Evolutionary conservation across 768 basidiomycete genomes (phyloP), one percentile per base, ranked within the genome.

Genomic region (Tricholoma saponaceum): DNA sequence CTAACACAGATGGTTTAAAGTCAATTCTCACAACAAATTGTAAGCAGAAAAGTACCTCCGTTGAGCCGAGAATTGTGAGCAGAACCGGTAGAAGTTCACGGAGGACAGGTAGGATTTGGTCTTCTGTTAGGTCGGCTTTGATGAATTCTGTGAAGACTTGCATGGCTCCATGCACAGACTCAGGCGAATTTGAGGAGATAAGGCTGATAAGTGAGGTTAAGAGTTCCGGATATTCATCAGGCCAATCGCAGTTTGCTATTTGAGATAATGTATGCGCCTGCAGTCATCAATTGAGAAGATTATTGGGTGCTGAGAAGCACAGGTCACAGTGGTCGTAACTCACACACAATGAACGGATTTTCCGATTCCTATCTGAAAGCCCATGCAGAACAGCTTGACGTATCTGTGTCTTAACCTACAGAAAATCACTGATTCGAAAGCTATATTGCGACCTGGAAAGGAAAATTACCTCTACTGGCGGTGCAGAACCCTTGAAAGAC

Each of bases 81-180:
- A 99, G 78, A 5, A 93, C 89, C 0, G 97, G 97, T 2, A 96
- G 76, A 35, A 98, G 80, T 67, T 94, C 83, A 43, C 88, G 85
- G n/a, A 97, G 81, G 18, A 98, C 86, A 10, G 93, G 95, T 1
- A 98, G 73, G 32, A 97, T 86, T 76, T 98, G 96, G 66, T 98
- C 95, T 68, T 98, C 97, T 8, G 90, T 90, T 60, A 98, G 74
- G 67, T 95, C 95, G 6, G 90, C 85, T 70, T 91, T 89, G 66
- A 96, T 90, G 70, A 98, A 95, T 66, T 99, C 97, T 8, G 88
- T 87, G 66, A 99, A 85, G 20, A 98, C 91, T 69, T 95, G 87
- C 91, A 99, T 94, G 22, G 95, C 89, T 22, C 97, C 97, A 71
- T 98, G 95, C 5, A 97, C 90, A 5, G 91, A 81, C 57, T 84